A percentile compares a stretch with the other conserved stretches of the same genome.
phyloP scores from a whole-genome alignment of 306 rosid species.

The Vigna hirtella region DNA sequence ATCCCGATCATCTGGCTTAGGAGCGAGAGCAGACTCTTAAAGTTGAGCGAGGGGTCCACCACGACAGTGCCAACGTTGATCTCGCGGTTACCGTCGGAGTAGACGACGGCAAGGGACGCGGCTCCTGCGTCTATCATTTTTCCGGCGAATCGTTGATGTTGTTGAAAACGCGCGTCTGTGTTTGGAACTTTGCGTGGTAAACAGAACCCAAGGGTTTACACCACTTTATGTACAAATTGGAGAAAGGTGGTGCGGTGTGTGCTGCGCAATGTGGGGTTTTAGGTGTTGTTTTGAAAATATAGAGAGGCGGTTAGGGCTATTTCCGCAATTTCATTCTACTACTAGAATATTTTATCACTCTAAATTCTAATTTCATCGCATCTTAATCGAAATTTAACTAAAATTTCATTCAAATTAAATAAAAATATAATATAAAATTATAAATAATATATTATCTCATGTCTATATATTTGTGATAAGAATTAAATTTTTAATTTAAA shows the following conservation, averaged over 20 bases:
- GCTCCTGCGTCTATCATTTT: constrained; percentile 46
- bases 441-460: too few species aligned
- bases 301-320: constrained; percentile 27
- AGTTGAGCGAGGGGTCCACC: constrained; percentile 51
- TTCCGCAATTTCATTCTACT: not conserved
- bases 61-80: constrained; percentile 53
- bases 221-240: not conserved
- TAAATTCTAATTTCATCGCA: not conserved
- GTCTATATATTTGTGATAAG: too few species aligned
- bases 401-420: not conserved
- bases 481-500: too few species aligned
- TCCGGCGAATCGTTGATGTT: not conserved
- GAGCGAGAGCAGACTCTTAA: constrained; percentile 50
- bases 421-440: not conserved
- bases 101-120: constrained; percentile 53
- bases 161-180: not conserved
- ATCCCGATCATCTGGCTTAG: constrained; percentile 65
- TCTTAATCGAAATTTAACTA: not conserved
- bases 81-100: constrained; percentile 64
- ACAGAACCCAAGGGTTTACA: constrained; percentile 23
- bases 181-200: constrained; percentile 23
- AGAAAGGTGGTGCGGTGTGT: constrained; percentile 6
- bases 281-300: constrained; percentile 33
- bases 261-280: not conserved
- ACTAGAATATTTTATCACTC: not conserved